Evolutionary conservation across 2,329 filamentous ascomycete genomes (phyloP).

Genomic region (Trichoderma oligosporum): DNA sequence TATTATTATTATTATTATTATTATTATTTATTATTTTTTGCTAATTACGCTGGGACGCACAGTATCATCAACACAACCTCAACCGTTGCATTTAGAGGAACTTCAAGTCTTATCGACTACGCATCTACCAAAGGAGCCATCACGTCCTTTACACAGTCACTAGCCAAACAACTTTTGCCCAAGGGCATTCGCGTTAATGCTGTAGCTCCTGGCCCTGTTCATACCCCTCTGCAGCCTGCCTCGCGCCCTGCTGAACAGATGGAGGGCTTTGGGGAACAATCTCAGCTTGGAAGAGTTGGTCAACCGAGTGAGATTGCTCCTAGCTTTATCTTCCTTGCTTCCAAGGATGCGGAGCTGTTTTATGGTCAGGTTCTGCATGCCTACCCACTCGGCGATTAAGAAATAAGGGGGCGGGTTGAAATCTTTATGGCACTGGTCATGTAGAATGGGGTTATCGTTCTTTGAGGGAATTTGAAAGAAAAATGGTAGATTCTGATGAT

Average conservation of each 20-base stretch:
- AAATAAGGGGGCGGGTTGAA: too few relatives aligned
- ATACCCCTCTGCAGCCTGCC: slow-evolving; percentile 35
- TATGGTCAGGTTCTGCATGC: slow-evolving; percentile 40
- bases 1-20: too few relatives aligned
- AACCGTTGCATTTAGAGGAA: slow-evolving; percentile 49
- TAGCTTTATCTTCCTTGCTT: slow-evolving; percentile 39
- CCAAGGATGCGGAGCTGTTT: slow-evolving; percentile 38
- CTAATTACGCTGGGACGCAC: too few relatives aligned
- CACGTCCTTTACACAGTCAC: slow-evolving; percentile 47
- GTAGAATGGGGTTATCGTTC: too few relatives aligned
- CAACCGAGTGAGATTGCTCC: slow-evolving; percentile 45
- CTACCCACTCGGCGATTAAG: slow-evolving; percentile 40
- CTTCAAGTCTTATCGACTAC: slow-evolving; percentile 47
- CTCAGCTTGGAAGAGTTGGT: slow-evolving; percentile 37
- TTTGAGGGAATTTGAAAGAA: too few relatives aligned
- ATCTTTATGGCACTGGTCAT: too few relatives aligned
- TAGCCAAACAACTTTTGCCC: slow-evolving; percentile 46
- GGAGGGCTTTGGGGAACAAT: slow-evolving; percentile 41
- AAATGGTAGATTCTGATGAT: too few relatives aligned
- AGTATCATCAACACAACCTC: slow-evolving; percentile 53
- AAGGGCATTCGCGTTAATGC: slow-evolving; percentile 52
- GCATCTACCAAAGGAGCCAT: slow-evolving; percentile 55
- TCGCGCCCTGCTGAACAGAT: slow-evolving; percentile 43
- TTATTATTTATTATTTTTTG: too few relatives aligned
- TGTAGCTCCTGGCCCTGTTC: slow-evolving; percentile 24